Percentiles rank a stretch among this genome's conserved stretches.
Conservation (phyloP, 345 rosid genomes). For the Ceriops tagal region DNA sequence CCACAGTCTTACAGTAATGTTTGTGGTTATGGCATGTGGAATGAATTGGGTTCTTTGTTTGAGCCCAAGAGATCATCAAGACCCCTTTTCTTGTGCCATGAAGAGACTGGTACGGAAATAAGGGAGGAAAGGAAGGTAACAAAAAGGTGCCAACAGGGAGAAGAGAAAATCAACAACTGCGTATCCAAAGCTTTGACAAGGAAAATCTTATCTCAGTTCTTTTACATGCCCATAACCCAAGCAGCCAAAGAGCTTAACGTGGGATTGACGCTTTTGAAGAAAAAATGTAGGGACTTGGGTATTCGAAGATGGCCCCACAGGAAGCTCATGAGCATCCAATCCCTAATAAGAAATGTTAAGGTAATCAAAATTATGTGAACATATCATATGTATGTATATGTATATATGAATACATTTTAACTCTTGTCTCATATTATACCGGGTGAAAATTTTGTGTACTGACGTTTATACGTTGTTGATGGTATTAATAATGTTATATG, state of each 20-base stretch:
- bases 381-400: not conserved
- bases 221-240: conserved; percentile 56
- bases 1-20: not conserved
- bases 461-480: too few species aligned
- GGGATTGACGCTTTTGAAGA: conserved; percentile 62
- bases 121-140: conserved; percentile 5
- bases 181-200: conserved; percentile 30
- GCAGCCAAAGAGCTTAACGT: conserved; percentile 63
- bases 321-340: conserved; percentile 53
- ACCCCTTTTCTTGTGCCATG: not conserved
- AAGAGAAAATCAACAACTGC: not conserved
- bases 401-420: too few species aligned
- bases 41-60: conserved; percentile 22
- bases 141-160: conserved; percentile 15
- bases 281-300: conserved; percentile 61
- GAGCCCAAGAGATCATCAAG: conserved; percentile 11
- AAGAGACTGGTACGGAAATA: not conserved
- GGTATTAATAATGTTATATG: too few species aligned
- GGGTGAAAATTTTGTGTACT: too few species aligned
- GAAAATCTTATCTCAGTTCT: conserved; percentile 37
- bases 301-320: conserved; percentile 67
- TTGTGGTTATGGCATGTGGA: conserved; percentile 27
- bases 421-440: too few species aligned
- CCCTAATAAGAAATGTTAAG: conserved; percentile 45
- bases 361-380: conserved; percentile 12